A percentile compares a stretch with the other conserved stretches of the same genome.
phyloP scores from a whole-genome alignment of 306 rosid genomes.

The Rosa chinensis region DNA sequence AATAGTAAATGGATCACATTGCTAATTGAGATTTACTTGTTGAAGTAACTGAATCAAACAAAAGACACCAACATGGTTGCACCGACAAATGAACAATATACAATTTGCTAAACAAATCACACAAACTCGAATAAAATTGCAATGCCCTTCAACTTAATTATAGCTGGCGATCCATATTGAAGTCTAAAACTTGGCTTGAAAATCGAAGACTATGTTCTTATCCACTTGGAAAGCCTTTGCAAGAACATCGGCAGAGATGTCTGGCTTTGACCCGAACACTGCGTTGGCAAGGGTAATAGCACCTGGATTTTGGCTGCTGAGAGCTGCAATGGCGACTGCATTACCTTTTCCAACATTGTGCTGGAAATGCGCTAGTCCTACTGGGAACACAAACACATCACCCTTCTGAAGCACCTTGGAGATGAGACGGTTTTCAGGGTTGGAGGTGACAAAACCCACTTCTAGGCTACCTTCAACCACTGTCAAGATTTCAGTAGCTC shows the following conservation, averaged over 20 bases:
- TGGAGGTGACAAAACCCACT: constrained; percentile 42
- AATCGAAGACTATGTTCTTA: not conserved
- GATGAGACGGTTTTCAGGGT: constrained; percentile 30
- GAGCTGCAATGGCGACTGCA: constrained; percentile 35
- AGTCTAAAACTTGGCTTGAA: constrained; percentile 34
- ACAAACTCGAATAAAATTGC: not conserved
- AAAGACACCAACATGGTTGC: not conserved
- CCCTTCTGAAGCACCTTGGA: constrained; percentile 29
- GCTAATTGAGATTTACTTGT: not conserved
- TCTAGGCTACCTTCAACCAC: constrained; percentile 37
- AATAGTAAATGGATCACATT: not conserved
- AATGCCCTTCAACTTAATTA: not conserved
- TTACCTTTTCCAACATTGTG: constrained; percentile 14
- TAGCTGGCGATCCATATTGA: not conserved
- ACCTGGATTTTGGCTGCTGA: constrained; percentile 47
- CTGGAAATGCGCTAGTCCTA: constrained; percentile 39
- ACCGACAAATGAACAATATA: not conserved
- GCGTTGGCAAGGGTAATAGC: constrained; percentile 33
- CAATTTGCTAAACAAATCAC: not conserved
- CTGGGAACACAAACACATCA: constrained; percentile 40
- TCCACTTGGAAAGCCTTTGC: constrained; percentile 36
- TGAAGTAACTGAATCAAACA: not conserved
- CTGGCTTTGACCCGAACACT: constrained; percentile 35
- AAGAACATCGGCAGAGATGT: constrained; percentile 32
- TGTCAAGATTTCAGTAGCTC: constrained; percentile 33